Conservation (phyloP, 2,329 filamentous ascomycete species). For the Hypomyces rosellus region DNA sequence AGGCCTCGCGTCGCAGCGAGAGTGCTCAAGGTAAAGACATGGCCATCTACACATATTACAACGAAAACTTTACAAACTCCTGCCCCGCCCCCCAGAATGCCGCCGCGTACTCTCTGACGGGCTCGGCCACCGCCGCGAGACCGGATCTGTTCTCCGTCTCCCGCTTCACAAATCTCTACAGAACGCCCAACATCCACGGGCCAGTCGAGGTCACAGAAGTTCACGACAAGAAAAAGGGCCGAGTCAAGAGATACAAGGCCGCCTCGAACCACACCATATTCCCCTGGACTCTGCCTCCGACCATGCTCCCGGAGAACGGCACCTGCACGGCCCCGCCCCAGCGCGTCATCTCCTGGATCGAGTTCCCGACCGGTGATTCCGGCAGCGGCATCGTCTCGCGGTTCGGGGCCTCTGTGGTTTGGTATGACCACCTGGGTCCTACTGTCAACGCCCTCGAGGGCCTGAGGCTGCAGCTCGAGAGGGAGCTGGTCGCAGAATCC, state of each 20-base stretch:
- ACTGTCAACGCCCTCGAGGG: constrained; percentile 49
- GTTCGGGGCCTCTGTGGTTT: constrained; percentile 28
- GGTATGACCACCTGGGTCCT: constrained; percentile 33
- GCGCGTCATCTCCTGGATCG: constrained; percentile 62
- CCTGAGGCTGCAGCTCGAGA: constrained; percentile 59
- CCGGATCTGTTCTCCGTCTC: constrained; percentile 84
- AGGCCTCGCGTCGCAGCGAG: too few relatives aligned
- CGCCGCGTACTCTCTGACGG: constrained; percentile 54
- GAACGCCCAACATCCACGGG: constrained; percentile 60
- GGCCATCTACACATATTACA: constrained; percentile 30
- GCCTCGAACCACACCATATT: constrained; percentile 78
- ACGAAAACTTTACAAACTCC: constrained; percentile 45
- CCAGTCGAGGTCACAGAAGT: constrained; percentile 31
- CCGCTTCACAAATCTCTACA: constrained; percentile 73
- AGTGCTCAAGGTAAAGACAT: constrained; percentile 9
- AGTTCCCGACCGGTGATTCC: constrained; percentile 48
- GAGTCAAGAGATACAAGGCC: constrained; percentile 37
- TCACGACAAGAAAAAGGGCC: constrained; percentile 42
- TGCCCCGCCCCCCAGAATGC: constrained; percentile 62
- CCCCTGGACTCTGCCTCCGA: constrained; percentile 82
- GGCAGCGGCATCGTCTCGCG: constrained; percentile 26
- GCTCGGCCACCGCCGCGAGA: constrained; percentile 74
- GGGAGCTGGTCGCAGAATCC: constrained; percentile 46
- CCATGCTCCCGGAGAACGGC: constrained; percentile 68
- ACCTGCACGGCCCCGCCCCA: constrained; percentile 67